Evolutionary conservation across 2,329 filamentous ascomycete species (phyloP), one percentile per base, ranked within the genome.

Genomic region (Exserohilum turcica): DNA sequence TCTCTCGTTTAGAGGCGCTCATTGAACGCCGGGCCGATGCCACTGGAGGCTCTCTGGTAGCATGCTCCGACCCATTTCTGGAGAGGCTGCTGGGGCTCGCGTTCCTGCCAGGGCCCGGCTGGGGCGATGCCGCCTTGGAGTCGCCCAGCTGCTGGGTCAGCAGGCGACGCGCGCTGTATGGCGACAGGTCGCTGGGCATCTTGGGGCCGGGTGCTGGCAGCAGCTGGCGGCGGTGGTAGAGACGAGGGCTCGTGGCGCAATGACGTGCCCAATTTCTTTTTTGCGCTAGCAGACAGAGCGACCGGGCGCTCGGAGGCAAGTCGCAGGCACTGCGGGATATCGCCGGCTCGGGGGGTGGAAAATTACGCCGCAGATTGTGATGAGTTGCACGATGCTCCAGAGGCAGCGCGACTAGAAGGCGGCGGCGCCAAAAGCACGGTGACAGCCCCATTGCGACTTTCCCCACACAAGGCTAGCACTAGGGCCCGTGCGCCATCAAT

Each of bases 171-270:
- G 67, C 65, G 52, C 70, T 72, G 57, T 63, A 70, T 18, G 68
- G 68, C 33, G 71, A 73, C 47, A 71, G 54, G 19, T 70, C 68
- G 51, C 67, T 65, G 27, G 61, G 54, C 64, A 67, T 67, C 47
- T 29, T 57, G 51, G 28, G 39, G 44, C 49, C 46, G 43, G 31
- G 24, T 52, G 16, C 28, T 50, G 39, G 31, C 35, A 29, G 43
- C 48, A 37, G 18, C 29, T 32, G 18, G 53, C 42, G 46, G 49
- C 46, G 35, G 46, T 33, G 40, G 50, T 28, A 29, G 33, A 36
- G 46, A 51, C 4, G 7, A 24, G 21, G 21, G 21, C 21, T 4
- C 21, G 4, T 24, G 4, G 49, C 46, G 53, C 48, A 46, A 58
- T 57, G 53, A 49, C 50, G 57, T 57, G 57, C 52, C 54, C 43